These are phyloP conservation scores for Podospora fimiseda DNA, from an alignment of 495 filamentous ascomycete genomes.

Conservation along the genomic window DNA sequence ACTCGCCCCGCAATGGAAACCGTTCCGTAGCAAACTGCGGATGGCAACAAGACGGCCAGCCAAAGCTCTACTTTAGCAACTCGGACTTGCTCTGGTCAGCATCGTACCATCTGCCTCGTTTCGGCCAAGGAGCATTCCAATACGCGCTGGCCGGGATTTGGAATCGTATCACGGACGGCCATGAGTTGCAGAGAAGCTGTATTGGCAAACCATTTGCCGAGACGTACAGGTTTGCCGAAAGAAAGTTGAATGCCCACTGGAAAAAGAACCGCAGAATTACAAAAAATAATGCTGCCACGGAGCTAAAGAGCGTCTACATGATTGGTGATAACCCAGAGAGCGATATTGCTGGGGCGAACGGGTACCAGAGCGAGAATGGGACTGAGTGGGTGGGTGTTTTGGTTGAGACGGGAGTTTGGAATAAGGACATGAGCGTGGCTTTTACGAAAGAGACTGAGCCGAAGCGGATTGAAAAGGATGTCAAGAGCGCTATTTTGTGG, in stretches of 20 bases:
- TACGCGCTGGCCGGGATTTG: constrained; percentile 74
- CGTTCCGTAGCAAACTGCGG: constrained; percentile 59
- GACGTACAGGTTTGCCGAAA: constrained; percentile 83
- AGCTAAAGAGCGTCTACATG: constrained; percentile 76
- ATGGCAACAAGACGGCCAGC: constrained; percentile 73
- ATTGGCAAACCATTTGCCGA: constrained; percentile 75
- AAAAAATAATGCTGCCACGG: constrained; percentile 27
- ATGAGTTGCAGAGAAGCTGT: constrained; percentile 54
- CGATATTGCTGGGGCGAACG: constrained; percentile 87
- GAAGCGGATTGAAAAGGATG: constrained; percentile 58
- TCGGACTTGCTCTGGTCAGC: constrained; percentile 87
- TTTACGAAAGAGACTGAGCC: constrained; percentile 36
- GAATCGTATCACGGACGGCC: constrained; percentile 61
- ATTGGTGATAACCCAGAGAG: constrained; percentile 94
- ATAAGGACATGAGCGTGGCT: constrained; percentile 38
- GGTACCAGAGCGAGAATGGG: constrained; percentile 55
- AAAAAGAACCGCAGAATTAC: constrained; percentile 47
- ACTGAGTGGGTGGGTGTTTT: constrained; percentile 75
- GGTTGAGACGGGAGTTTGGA: constrained; percentile 79
- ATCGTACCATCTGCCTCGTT: constrained; percentile 71
- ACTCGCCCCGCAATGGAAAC: constrained; percentile 56
- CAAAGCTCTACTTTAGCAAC: constrained; percentile 76
- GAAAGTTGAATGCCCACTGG: constrained; percentile 57
- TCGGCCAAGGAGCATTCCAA: constrained; percentile 91
- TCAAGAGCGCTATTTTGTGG: constrained; percentile 37